Base-by-base conservation (phyloP, 192 early-diverging fungal genomes). In the Gonapodya prolifera region DNA sequence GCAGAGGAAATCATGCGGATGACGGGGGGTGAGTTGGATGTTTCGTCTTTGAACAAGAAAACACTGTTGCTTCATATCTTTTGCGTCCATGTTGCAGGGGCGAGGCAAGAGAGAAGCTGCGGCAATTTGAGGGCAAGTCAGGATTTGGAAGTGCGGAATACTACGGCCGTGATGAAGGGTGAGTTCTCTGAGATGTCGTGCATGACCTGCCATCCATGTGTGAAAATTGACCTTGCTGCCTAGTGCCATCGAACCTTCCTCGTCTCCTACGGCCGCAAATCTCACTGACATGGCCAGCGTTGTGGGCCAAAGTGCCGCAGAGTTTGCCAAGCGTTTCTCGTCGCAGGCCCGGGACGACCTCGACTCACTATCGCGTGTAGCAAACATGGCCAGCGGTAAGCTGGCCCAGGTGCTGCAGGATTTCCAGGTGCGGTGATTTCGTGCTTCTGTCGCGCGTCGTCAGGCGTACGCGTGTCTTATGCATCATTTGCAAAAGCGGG, bases 1-100 rank as follows among this genome's bases (percentile, higher is more conserved):
- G 90, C 1, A 91, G 94, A 29, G 86, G 88, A 35, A 79, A 85
- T 2, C 91, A 91, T 75, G 92, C 93, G 80, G 84, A 86, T 35
- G 35, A 61, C 18, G 80, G 77, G 34, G 86, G 83, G 86, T 88
- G 82, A 28, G 75, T 82, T 29, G 34, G 76, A 31, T 61, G 34
- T 34, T 34, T 30, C 30, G 61, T 35, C 35, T 81, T 29, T 80
- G n/a, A 32, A 29, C 30, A 28, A 34, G 36, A 2, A 35, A 45
- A 16, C 45, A 29, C 74, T 30, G 2, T 80, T 31, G 33, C 35
- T 83, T 77, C 33, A 23, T 78, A 33, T 79, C 35, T 71, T 79
- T 13, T 80, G 31, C 16, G 23, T 69, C 61, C 74, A 75, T 1
- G 29, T 78, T 1, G 17, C 35, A 89, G 87, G 71, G 73, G 69